Evolutionary conservation across 2,329 filamentous ascomycete genomes (phyloP), one percentile per base, ranked within the genome.

Genomic region (Hymenoscyphus fraxineus): DNA sequence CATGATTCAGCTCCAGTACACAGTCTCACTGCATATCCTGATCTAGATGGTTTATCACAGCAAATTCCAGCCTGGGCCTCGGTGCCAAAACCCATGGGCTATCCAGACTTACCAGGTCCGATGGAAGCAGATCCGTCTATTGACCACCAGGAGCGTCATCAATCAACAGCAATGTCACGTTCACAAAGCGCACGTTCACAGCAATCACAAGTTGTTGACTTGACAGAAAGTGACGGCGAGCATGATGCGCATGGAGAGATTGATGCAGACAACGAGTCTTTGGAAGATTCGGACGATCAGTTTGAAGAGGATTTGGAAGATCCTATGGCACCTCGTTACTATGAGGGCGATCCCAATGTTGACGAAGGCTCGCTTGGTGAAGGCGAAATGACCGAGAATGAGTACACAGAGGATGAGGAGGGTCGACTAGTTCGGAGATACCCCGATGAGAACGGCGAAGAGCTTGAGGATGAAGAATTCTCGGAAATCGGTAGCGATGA

Each of bases 161-260:
- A 39, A 39, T 39, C 38, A 10, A 19, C 57, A n/a, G 59, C 63
- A 6, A 69, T 71, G 64, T 70, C 71, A 59, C 65, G 69, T 27
- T 70, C 70, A 6, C 67, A 69, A 64, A 71, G 69, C 61, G 60
- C 16, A 39, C 58, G 41, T 31, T 60, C 40, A 35, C 68, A 56
- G 16, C 54, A 67, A 54, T 73, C 73, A 32, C 61, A 62, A 51
- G 59, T 66, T 54, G 65, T 74, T 27, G 69, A 73, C 61, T 64
- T 74, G 32, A 72, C 68, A 4, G 73, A 73, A 58, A 68, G 65
- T 56, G 66, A 64, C 59, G 64, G 68, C 12, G 68, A 68, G 19
- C 64, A 68, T 32, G 56, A 58, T 19, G 41, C 57, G 19, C 40
- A 32, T 10, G 47, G 40, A 12, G 15, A 35, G 22, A 38, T 16